These are phyloP conservation scores for Scheffersomyces stambukii DNA, from an alignment of 1,139 yeast genomes.

Conservation along the genomic window DNA sequence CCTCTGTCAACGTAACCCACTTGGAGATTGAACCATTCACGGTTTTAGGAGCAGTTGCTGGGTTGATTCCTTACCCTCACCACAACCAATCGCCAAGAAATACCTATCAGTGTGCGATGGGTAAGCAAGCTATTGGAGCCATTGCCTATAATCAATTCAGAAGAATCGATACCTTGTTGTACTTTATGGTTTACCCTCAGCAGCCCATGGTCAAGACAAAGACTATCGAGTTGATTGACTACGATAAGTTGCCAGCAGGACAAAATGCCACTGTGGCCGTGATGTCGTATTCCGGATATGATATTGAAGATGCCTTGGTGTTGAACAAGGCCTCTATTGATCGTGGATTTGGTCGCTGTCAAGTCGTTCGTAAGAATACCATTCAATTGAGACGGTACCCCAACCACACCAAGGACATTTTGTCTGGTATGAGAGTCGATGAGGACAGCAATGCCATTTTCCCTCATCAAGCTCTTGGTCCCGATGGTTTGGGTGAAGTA, in stretches of 20 bases:
- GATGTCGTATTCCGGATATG: constrained; percentile 98
- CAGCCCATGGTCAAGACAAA: constrained; percentile 99
- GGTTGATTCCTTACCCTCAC: constrained; percentile 98
- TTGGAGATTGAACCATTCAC: constrained; percentile 96
- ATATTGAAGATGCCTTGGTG: constrained; percentile 98
- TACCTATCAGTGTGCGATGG: constrained; percentile 99
- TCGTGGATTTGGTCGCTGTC: constrained; percentile 98
- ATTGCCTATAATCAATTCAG: constrained; percentile 95
- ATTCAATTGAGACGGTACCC: constrained; percentile 87
- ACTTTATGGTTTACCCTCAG: constrained; percentile 96
- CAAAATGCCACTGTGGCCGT: constrained; percentile 99
- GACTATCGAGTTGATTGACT: constrained; percentile 91
- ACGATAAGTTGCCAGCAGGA: constrained; percentile 97
- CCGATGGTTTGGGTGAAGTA: constrained; percentile 96
- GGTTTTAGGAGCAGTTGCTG: constrained; percentile 96
- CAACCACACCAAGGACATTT: constrained; percentile 86
- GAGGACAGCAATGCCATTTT: constrained; percentile 75
- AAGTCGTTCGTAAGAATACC: constrained; percentile 91
- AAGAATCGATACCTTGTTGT: constrained; percentile 89
- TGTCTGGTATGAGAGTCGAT: constrained; percentile 87
- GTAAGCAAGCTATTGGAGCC: constrained; percentile 99
- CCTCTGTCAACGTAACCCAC: constrained; percentile 61
- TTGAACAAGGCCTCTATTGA: constrained; percentile 89
- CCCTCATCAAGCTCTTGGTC: constrained; percentile 83
- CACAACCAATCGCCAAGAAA: constrained; percentile 98